Percentiles rank a stretch among this genome's conserved stretches.
These are phyloP conservation scores for Claviceps monticola DNA, from an alignment of 2,329 filamentous ascomycete genomes.

Conservation along the genomic window DNA sequence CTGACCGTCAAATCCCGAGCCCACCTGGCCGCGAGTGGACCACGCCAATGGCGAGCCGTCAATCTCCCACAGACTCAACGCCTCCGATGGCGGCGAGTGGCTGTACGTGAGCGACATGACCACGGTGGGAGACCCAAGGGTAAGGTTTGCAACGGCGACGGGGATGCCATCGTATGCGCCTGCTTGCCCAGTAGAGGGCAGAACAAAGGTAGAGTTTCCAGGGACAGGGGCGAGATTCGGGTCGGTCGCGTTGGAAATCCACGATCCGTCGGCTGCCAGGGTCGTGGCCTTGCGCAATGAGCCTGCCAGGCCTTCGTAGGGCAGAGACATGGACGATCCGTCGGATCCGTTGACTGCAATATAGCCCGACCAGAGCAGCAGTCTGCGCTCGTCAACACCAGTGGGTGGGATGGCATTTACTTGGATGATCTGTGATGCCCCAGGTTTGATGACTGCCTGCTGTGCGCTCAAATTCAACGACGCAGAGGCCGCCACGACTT, in stretches of 20 bases:
- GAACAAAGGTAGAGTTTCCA: background rate
- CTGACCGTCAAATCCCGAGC: slow-evolving; percentile 23
- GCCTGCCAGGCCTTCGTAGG: slow-evolving; percentile 23
- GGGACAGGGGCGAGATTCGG: background rate
- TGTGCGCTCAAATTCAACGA: slow-evolving; percentile 5
- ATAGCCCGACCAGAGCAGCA: slow-evolving; percentile 30
- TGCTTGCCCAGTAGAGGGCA: background rate
- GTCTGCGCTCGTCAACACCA: slow-evolving; percentile 16
- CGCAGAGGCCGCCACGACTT: slow-evolving; percentile 24
- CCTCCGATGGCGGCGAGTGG: background rate
- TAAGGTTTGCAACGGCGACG: background rate
- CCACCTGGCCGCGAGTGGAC: background rate
- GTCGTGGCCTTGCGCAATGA: slow-evolving; percentile 8
- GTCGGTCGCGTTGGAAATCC: background rate
- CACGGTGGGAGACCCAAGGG: background rate
- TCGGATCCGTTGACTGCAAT: slow-evolving; percentile 24
- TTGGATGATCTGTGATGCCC: background rate
- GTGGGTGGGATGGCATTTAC: slow-evolving; percentile 22
- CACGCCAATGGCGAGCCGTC: background rate
- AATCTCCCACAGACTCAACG: background rate
- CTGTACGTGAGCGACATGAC: background rate
- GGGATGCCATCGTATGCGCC: background rate
- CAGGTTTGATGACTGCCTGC: background rate
- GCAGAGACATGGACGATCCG: slow-evolving; percentile 19
- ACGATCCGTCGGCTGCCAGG: background rate